Evolutionary conservation across 2,329 filamentous ascomycete species (phyloP), one percentile per base, ranked within the genome.

Genomic region (Ilyonectria sp.): DNA sequence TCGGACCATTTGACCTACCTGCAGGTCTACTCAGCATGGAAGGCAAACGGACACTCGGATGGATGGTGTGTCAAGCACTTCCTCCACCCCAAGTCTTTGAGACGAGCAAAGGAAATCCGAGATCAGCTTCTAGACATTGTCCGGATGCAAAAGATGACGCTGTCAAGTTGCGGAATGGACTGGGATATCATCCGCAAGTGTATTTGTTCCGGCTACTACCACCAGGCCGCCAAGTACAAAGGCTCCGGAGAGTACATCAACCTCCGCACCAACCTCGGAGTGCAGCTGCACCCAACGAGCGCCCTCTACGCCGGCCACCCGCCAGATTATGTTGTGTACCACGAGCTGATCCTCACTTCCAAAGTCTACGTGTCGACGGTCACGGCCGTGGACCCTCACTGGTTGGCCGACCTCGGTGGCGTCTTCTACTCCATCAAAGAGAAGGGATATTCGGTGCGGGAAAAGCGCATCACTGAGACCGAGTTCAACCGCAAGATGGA

Each of bases 291-390:
- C 79, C 96, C 96, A 1, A 99, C 96, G 0, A 95, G 92, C 70
- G 94, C 96, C 2, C 87, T 99, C 1, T 98, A 98, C 78, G 96
- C 96, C 1, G 96, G 96, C 4, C 97, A 97, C 80, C 89, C 97
- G 26, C 96, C 97, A 1, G 96, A 99, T 79, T 98, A 98, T 77
- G 94, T 99, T 59, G 91, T 99, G 47, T 99, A 99, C 82, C 96
- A 99, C 85, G 96, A 99, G 81, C 89, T 99, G 65, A 97, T 99
- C 75, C 89, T 99, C 68, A 99, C 96, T 0, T 94, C 92, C 64
- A 98, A 97, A 79, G 96, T 98, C 79, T 99, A 98, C 84, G 98
- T 99, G 91, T 97, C 94, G 3, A 97, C 94, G 5, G 96, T 99
- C 10, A 99, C 96, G 5, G 90, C 94, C 1, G 96, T 99, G 1